Conservation (phyloP, 768 basidiomycete species). For the Auriscalpium microsporum region DNA sequence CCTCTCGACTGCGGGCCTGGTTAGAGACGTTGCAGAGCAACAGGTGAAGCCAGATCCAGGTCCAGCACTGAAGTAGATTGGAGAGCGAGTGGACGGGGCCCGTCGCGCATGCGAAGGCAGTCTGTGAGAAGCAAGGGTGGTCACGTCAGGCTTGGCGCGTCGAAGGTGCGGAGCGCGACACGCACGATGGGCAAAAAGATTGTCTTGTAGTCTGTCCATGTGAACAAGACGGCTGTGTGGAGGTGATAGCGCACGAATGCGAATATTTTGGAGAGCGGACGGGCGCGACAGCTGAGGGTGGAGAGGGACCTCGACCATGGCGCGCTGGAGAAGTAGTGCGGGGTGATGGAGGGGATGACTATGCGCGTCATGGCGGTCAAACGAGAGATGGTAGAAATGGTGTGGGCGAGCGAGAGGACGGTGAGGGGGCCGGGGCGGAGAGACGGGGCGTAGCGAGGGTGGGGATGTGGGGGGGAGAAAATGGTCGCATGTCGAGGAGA, state of each 20-base stretch:
- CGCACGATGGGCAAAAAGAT: constrained; percentile 22
- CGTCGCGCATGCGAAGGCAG: constrained; percentile 14
- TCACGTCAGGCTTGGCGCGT: not conserved
- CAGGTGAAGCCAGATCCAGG: constrained; percentile 21
- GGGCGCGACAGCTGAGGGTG: constrained; percentile 1
- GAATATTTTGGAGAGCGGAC: constrained; percentile 1
- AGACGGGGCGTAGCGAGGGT: not conserved
- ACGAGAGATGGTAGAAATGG: not conserved
- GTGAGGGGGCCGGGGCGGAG: not conserved
- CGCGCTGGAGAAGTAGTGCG: constrained; percentile 6
- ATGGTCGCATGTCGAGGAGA: not conserved
- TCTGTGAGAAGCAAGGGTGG: constrained; percentile 2
- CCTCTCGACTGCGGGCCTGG: constrained; percentile 16
- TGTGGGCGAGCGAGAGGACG: not conserved
- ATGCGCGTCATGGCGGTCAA: constrained; percentile 8
- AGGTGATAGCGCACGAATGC: constrained; percentile 7
- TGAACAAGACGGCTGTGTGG: constrained; percentile 20
- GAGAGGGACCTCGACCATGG: constrained; percentile 10
- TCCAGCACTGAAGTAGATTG: constrained; percentile 8
- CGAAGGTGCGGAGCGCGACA: not conserved
- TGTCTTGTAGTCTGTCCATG: constrained; percentile 23
- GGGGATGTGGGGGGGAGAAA: not conserved
- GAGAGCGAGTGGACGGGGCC: constrained; percentile 10
- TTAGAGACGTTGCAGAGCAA: constrained; percentile 20
- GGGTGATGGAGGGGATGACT: constrained; percentile 10